These are phyloP conservation scores for Entonaema liquescens DNA, from an alignment of 495 filamentous ascomycete genomes.

Conservation along the genomic window DNA sequence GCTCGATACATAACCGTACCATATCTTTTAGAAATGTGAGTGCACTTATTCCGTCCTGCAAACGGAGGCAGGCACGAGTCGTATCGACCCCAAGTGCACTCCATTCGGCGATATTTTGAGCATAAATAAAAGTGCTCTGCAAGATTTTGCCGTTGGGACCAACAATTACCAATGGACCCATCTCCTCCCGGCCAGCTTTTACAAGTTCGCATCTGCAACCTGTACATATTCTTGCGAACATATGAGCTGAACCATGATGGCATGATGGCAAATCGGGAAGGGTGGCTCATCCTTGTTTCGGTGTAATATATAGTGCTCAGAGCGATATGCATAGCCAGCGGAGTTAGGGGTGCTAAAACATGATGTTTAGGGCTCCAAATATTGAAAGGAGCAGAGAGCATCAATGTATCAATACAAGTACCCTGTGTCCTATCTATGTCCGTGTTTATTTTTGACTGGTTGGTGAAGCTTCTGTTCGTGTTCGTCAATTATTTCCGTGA, in stretches of 20 bases:
- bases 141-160: not conserved
- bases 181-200: slow-evolving; percentile 7
- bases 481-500: not conserved
- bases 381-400: slow-evolving; percentile 9
- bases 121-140: not conserved
- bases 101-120: not conserved
- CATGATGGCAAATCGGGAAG: slow-evolving; percentile 1
- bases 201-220: slow-evolving; percentile 4
- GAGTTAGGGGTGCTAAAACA: slow-evolving; percentile 19
- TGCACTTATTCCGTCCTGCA: not conserved
- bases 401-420: slow-evolving; percentile 15
- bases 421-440: not conserved
- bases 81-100: not conserved
- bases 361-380: slow-evolving; percentile 1
- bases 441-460: slow-evolving; percentile 3
- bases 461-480: not conserved
- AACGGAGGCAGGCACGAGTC: not conserved
- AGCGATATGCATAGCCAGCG: slow-evolving; percentile 40
- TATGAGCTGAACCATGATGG: slow-evolving; percentile 8
- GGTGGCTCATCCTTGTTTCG: slow-evolving; percentile 4
- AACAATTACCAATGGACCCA: not conserved
- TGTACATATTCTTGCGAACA: slow-evolving; percentile 34
- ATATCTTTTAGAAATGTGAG: not conserved
- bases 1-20: not conserved
- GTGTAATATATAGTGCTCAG: slow-evolving; percentile 27